phyloP scores from a whole-genome alignment of 1,284 basidiomycete genomes.

The Flammula alnicola region DNA sequence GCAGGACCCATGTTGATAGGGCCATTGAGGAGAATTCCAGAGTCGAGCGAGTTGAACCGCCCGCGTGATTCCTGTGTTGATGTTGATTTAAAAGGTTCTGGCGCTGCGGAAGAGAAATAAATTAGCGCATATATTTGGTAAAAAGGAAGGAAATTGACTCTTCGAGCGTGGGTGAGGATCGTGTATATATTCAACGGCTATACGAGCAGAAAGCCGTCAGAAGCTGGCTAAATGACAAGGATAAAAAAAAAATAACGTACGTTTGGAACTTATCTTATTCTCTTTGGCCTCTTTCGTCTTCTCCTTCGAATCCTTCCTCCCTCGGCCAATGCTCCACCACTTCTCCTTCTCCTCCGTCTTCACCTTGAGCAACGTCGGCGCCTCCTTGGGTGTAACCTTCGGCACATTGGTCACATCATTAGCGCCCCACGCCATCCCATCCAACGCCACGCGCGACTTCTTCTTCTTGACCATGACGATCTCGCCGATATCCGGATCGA shows the following conservation, averaged over 20 bases:
- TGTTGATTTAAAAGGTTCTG: constrained; percentile 45
- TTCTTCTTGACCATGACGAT: constrained; percentile 80
- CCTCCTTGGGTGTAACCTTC: too few relatives aligned
- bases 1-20: constrained; percentile 5
- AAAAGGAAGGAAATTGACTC: constrained; percentile 31
- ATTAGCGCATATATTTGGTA: background rate
- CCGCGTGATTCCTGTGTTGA: constrained; percentile 41
- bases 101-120: constrained; percentile 38
- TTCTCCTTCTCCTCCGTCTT: constrained; percentile 53
- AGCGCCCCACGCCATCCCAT: constrained; percentile 65
- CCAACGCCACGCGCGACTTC: constrained; percentile 66
- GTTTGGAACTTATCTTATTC: constrained; percentile 46
- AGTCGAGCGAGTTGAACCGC: constrained; percentile 70
- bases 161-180: constrained; percentile 38
- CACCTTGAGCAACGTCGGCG: constrained; percentile 45
- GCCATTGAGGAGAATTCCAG: constrained; percentile 51
- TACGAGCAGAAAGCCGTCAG: constrained; percentile 15
- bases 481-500: constrained; percentile 69
- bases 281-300: constrained; percentile 49
- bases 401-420: constrained; percentile 68
- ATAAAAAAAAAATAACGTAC: constrained; percentile 38
- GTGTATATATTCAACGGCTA: constrained; percentile 30
- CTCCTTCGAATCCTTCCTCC: constrained; percentile 69
- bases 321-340: constrained; percentile 80
- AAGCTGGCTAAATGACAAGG: background rate